Evolutionary conservation across 495 filamentous ascomycete species (phyloP), one percentile per base, ranked within the genome.

Genomic region (Penicillium soppii): DNA sequence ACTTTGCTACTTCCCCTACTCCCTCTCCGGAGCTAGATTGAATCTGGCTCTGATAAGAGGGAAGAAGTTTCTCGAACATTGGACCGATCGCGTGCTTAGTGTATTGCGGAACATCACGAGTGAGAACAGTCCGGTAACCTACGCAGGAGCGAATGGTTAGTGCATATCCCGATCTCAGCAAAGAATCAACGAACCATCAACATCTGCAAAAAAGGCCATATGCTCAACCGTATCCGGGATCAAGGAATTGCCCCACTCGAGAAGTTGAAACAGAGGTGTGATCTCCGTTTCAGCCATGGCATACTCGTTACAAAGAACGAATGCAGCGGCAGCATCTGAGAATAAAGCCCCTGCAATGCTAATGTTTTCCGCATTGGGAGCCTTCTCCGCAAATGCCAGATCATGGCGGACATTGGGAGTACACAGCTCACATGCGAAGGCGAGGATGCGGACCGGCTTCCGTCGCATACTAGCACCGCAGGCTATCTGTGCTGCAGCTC

Each of bases 291-390:
- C 25, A 4, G 53, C 47, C 45, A 65, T 46, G 0, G 62, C 66
- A 15, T 66, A 37, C 17, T 71, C 68, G 59, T 88, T 88, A 52
- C 75, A 79, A 4, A 88, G 56, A 6, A 88, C 59, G 5, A 81
- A 53, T 10, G 82, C 77, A 57, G 81, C 76, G 23, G 81, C 84
- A 57, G 80, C 84, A 66, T 87, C 84, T 36, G 76, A 78, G 58
- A 88, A 88, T 1, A 88, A 70, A 22, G 79, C 77, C 8, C 73
- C 66, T 2, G 78, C 84, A 48, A 88, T 84, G 12, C 80, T 71
- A 8, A 76, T 77, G 39, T 76, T 63, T 27, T 43, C 76, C 3
- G 68, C 40, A 25, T 76, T 65, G 44, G 79, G 52, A 22, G 17
- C 9, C 3, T 22, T 21, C 37, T 40, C 37, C 56, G 82, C 76